Evolutionary conservation across 148 eudicot genomes (phyloP).

Genomic region (Camellia japonica): DNA sequence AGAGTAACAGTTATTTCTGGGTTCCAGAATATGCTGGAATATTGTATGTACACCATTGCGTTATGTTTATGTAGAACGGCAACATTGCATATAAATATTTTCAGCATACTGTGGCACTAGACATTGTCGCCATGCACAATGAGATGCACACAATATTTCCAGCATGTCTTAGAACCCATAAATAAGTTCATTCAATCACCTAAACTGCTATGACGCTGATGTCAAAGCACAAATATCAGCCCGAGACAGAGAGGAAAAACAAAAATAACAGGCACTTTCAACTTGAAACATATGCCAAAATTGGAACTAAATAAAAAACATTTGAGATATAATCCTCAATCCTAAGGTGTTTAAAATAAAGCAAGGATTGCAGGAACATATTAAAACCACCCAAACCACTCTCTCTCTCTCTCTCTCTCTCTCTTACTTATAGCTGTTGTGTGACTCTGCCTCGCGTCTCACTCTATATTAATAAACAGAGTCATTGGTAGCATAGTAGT

Average conservation of each 20-base stretch:
- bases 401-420: no score
- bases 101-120: neutral
- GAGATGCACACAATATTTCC: neutral
- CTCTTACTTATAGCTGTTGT: no score
- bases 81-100: neutral
- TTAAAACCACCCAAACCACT: no score
- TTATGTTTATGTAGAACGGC: neutral
- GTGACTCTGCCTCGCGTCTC: no score
- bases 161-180: neutral
- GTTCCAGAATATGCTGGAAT: slow-evolving; percentile 4
- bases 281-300: neutral
- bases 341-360: neutral
- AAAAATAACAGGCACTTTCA: neutral
- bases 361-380: neutral
- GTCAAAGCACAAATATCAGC: neutral
- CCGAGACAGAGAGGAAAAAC: neutral
- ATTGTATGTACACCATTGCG: neutral
- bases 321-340: neutral
- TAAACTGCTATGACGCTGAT: neutral
- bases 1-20: neutral
- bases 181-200: neutral
- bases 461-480: no score
- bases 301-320: neutral
- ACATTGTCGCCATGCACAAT: neutral
- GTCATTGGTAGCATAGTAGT: neutral